Conservation (phyloP, 2,329 filamentous ascomycete genomes). For the Fusarium pseudocircinatum region DNA sequence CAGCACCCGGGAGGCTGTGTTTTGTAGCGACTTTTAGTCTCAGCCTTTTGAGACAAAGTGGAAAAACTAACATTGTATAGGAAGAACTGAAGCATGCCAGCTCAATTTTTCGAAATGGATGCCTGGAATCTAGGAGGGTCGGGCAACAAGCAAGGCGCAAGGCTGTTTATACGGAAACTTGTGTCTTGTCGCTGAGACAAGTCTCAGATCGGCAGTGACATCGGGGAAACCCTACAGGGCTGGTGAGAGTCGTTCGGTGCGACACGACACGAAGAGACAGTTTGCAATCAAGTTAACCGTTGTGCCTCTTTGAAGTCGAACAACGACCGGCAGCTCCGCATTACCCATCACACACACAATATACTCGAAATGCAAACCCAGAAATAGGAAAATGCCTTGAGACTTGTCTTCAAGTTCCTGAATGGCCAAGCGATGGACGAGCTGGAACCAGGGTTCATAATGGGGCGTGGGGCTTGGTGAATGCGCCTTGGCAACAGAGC, state of each 20-base stretch:
- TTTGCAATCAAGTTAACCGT: neutral
- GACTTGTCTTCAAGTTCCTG: conserved; percentile 18
- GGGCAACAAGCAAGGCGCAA: neutral
- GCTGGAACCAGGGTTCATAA: conserved; percentile 36
- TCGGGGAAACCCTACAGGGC: conserved; percentile 40
- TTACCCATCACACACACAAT: conserved; percentile 7
- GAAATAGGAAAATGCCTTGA: conserved; percentile 39
- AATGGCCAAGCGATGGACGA: conserved; percentile 32
- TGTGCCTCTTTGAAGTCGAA: conserved; percentile 25
- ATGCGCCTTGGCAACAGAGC: conserved; percentile 41
- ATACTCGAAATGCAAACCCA: conserved; percentile 3
- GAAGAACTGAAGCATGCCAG: conserved; percentile 3
- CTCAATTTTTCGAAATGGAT: conserved; percentile 10
- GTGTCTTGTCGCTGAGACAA: conserved; percentile 26
- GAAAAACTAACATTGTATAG: conserved; percentile 31
- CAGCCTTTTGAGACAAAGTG: conserved; percentile 42
- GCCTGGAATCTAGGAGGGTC: conserved; percentile 4
- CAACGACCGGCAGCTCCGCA: conserved; percentile 25
- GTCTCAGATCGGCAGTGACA: conserved; percentile 39
- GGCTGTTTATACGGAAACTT: conserved; percentile 1
- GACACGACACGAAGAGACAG: neutral
- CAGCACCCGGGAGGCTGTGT: conserved; percentile 30
- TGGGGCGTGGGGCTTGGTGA: conserved; percentile 38
- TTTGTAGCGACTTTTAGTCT: conserved; percentile 28
- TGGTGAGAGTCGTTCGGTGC: conserved; percentile 22